A percentile compares a stretch with the other conserved stretches of the same genome.
Evolutionary conservation across 306 rosid species (phyloP).

Genomic region (Dryas octopetala): DNA sequence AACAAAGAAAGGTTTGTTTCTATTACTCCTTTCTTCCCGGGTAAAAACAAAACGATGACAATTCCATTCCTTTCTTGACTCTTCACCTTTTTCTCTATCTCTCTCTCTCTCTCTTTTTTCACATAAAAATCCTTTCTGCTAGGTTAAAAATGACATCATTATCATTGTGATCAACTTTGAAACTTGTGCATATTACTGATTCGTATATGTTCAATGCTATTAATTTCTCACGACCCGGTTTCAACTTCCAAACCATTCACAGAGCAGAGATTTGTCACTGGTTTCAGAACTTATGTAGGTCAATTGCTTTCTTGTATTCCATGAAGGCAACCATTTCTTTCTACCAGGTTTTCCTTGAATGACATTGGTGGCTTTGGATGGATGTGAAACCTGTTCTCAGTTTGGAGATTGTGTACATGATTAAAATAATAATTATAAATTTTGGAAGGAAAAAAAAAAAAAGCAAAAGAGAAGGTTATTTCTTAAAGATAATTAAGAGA

Average conservation of each 20-base stretch:
- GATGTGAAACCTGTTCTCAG: slow-evolving; percentile 61
- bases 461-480: too few species aligned
- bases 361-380: slow-evolving; percentile 62
- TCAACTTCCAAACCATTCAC: slow-evolving; percentile 54
- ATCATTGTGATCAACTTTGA: not conserved
- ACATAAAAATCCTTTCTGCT: not conserved
- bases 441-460: too few species aligned
- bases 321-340: slow-evolving; percentile 87
- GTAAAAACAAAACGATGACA: too few species aligned
- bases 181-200: not conserved
- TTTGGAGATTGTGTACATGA: slow-evolving; percentile 80
- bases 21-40: too few species aligned
- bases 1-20: too few species aligned
- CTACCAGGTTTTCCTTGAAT: slow-evolving; percentile 63
- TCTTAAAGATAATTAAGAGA: too few species aligned
- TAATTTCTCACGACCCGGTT: not conserved
- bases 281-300: slow-evolving; percentile 60
- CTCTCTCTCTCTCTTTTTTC: too few species aligned
- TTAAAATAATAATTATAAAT: too few species aligned
- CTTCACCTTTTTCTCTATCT: too few species aligned
- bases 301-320: slow-evolving; percentile 83
- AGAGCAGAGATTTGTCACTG: slow-evolving; percentile 49
- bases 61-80: too few species aligned
- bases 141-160: not conserved
- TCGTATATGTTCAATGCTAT: not conserved